Percentiles rank a stretch among this genome's conserved stretches.
These are phyloP conservation scores for Aureobasidium sp. DNA, from an alignment of 2,329 filamentous ascomycete genomes.

Conservation along the genomic window DNA sequence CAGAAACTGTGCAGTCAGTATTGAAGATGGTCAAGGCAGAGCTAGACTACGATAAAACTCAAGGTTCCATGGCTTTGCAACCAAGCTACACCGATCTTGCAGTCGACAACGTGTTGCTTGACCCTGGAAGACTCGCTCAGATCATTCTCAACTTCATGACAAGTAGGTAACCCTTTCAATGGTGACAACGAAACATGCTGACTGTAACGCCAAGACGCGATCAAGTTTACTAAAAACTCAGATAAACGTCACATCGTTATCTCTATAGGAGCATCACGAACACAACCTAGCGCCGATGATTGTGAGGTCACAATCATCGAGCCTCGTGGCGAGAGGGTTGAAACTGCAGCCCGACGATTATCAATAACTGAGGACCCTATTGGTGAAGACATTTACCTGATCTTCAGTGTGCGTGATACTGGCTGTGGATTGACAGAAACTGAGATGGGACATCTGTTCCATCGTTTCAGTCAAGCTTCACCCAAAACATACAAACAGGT, in stretches of 20 bases:
- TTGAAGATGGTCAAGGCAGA: conserved; percentile 32
- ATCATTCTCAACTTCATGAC: conserved; percentile 19
- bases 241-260: conserved; percentile 28
- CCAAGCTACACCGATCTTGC: conserved; percentile 22
- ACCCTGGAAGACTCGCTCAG: conserved; percentile 31
- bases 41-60: conserved; percentile 26
- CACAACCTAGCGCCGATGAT: conserved; percentile 25
- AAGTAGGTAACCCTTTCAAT: conserved; percentile 20
- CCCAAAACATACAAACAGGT: conserved; percentile 22
- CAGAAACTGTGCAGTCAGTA: conserved; percentile 28
- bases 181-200: not conserved
- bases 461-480: conserved; percentile 44
- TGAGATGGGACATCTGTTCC: conserved; percentile 45
- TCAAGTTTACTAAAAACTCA: conserved; percentile 32
- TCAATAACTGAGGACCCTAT: conserved; percentile 7
- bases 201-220: conserved; percentile 33
- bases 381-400: conserved; percentile 29
- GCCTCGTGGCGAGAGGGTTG: conserved; percentile 1
- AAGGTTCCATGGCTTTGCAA: conserved; percentile 22
- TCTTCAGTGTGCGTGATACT: conserved; percentile 27
- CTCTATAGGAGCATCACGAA: conserved; percentile 26
- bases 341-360: conserved; percentile 12
- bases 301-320: conserved; percentile 26
- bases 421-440: conserved; percentile 26
- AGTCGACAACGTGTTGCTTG: conserved; percentile 27